Percentiles rank a stretch among this genome's conserved stretches.
Evolutionary conservation across 257 asterid genomes (phyloP).

Genomic region (Solanum chilense): DNA sequence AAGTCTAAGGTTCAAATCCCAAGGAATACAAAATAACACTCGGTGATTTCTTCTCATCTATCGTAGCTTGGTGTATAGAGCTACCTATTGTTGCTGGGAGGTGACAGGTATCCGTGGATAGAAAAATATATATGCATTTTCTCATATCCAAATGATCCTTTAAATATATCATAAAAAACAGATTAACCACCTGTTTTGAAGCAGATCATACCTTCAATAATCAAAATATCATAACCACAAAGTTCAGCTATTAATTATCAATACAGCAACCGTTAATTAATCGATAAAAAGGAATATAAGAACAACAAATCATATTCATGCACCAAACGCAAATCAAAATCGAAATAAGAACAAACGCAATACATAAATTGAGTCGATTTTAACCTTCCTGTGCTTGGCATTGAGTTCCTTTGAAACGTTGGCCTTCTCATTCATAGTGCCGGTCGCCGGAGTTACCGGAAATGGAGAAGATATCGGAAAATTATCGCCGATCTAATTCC

Average conservation of each 20-base stretch:
- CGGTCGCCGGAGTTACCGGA: neutral
- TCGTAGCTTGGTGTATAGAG: neutral
- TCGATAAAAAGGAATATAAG: neutral
- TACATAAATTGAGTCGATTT: neutral
- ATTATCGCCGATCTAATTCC: conserved; percentile 15
- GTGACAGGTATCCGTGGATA: neutral
- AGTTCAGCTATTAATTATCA: neutral
- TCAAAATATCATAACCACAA: neutral
- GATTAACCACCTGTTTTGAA: neutral
- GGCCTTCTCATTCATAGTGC: conserved; percentile 85
- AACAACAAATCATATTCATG: neutral
- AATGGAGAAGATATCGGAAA: neutral
- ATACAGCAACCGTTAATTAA: neutral
- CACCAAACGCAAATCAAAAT: neutral
- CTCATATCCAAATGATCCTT: neutral
- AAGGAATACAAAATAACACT: too few species aligned
- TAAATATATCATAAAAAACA: neutral
- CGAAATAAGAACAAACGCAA: neutral
- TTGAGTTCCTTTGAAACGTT: conserved; percentile 92
- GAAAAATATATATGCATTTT: neutral
- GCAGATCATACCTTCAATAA: neutral
- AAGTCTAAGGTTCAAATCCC: neutral
- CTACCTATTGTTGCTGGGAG: neutral
- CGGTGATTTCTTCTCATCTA: neutral
- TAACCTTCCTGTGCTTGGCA: conserved; percentile 86